phyloP scores from a whole-genome alignment of 2,329 filamentous ascomycete species.

The Pseudogymnoascus sp. region DNA sequence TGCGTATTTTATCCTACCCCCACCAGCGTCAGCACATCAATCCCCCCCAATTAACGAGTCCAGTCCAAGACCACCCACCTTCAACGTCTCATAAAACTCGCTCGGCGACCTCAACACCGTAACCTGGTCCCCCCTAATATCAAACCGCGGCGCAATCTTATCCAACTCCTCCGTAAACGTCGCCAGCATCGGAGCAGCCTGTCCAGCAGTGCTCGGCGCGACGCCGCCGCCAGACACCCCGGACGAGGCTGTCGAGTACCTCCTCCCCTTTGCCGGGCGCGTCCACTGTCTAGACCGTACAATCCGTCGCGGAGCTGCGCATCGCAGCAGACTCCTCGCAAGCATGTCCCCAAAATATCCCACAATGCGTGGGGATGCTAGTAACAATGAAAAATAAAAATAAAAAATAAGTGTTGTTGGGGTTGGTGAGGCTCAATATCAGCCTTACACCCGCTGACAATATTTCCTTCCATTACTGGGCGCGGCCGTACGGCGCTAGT shows the following conservation, averaged over 20 bases:
- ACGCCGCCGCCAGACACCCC: slow-evolving; percentile 9
- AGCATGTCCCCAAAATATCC: slow-evolving; percentile 25
- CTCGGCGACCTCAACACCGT: slow-evolving; percentile 68
- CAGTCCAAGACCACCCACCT: slow-evolving; percentile 45
- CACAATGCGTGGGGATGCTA: background rate
- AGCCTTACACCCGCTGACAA: background rate
- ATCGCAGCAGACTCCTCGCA: slow-evolving; percentile 29
- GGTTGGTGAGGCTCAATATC: slow-evolving; percentile 4
- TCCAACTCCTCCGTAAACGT: slow-evolving; percentile 70
- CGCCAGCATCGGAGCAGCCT: slow-evolving; percentile 42
- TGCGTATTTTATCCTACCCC: slow-evolving; percentile 66
- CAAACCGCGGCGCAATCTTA: slow-evolving; percentile 82
- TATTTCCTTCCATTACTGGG: background rate
- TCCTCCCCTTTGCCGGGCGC: slow-evolving; percentile 21
- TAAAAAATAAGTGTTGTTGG: no score
- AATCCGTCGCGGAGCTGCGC: slow-evolving; percentile 25
- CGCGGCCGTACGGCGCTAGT: background rate
- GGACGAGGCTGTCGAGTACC: slow-evolving; percentile 22
- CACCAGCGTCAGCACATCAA: slow-evolving; percentile 22
- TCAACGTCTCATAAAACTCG: slow-evolving; percentile 88
- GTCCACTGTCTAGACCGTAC: slow-evolving; percentile 17
- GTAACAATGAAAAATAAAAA: background rate
- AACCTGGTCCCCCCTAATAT: slow-evolving; percentile 73
- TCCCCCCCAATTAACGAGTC: background rate
- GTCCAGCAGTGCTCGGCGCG: background rate